phyloP scores from a whole-genome alignment of 2,329 filamentous ascomycete species.

The Microsporum audouinii region DNA sequence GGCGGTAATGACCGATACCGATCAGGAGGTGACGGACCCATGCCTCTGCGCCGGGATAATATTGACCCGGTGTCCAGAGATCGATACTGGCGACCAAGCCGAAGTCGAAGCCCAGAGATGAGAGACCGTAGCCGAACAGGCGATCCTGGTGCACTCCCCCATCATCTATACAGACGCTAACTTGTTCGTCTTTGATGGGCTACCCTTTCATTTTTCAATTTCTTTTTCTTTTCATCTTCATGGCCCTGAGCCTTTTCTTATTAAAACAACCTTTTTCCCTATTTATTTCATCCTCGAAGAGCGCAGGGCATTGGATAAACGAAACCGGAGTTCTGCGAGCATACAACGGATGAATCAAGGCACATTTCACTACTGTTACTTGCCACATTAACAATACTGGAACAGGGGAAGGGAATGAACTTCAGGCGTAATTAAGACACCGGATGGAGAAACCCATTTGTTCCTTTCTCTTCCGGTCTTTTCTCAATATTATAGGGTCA shows the following conservation, averaged over 20 bases:
- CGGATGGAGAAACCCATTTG: no score
- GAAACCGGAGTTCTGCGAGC: neutral
- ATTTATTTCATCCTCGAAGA: neutral
- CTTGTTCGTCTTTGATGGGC: neutral
- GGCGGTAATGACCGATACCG: constrained; percentile 8
- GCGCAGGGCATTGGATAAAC: neutral
- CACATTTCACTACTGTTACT: neutral
- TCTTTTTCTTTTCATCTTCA: neutral
- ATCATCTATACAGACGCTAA: constrained; percentile 12
- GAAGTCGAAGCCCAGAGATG: constrained; percentile 10
- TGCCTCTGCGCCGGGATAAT: constrained; percentile 9
- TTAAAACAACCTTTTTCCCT: neutral
- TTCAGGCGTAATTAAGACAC: neutral
- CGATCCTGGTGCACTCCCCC: constrained; percentile 5
- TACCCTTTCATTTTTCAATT: neutral
- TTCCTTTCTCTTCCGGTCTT: no score
- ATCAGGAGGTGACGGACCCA: constrained; percentile 2
- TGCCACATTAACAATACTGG: neutral
- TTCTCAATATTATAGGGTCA: no score
- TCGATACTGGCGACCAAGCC: constrained; percentile 10
- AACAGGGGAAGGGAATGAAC: neutral
- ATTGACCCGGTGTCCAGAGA: constrained; percentile 6
- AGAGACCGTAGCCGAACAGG: constrained; percentile 9
- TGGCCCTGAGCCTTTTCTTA: neutral
- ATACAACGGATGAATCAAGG: neutral